A percentile compares a stretch with the other conserved stretches of the same genome.
These are phyloP conservation scores for Escovopsis sp. DNA, from an alignment of 2,329 filamentous ascomycete species.

Conservation along the genomic window DNA sequence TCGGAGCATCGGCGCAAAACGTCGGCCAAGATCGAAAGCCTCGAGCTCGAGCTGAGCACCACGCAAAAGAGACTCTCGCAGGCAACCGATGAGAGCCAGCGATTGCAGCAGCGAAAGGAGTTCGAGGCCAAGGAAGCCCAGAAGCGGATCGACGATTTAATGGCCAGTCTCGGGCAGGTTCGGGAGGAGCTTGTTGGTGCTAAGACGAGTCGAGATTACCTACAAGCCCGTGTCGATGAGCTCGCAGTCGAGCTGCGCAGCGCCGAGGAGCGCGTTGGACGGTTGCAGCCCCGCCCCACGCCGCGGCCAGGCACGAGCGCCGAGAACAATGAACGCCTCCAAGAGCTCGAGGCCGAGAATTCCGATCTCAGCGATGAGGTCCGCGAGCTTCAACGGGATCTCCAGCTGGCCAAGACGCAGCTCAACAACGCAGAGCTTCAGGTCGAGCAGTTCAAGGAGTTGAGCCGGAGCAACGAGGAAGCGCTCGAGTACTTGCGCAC, in stretches of 20 bases:
- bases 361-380: conserved; percentile 76
- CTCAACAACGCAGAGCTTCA: conserved; percentile 69
- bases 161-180: conserved; percentile 59
- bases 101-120: conserved; percentile 68
- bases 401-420: conserved; percentile 67
- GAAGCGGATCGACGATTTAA: conserved; percentile 84
- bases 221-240: conserved; percentile 80
- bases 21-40: conserved; percentile 58
- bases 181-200: conserved; percentile 76
- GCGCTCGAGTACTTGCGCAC: conserved; percentile 64
- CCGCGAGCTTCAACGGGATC: conserved; percentile 71
- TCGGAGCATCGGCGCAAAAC: conserved; percentile 68
- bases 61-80: conserved; percentile 68
- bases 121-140: conserved; percentile 80
- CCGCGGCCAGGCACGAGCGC: conserved; percentile 34
- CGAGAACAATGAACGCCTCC: conserved; percentile 30
- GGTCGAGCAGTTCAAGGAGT: conserved; percentile 73
- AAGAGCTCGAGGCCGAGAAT: conserved; percentile 42
- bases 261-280: conserved; percentile 72
- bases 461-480: conserved; percentile 78
- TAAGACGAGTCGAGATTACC: conserved; percentile 77
- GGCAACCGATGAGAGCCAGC: conserved; percentile 73
- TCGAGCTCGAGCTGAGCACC: conserved; percentile 64
- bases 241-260: conserved; percentile 74
- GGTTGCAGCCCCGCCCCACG: conserved; percentile 66